A percentile compares a stretch with the other conserved stretches of the same genome.
Evolutionary conservation across 495 filamentous ascomycete species (phyloP).

Genomic region (Entonaema liquescens): DNA sequence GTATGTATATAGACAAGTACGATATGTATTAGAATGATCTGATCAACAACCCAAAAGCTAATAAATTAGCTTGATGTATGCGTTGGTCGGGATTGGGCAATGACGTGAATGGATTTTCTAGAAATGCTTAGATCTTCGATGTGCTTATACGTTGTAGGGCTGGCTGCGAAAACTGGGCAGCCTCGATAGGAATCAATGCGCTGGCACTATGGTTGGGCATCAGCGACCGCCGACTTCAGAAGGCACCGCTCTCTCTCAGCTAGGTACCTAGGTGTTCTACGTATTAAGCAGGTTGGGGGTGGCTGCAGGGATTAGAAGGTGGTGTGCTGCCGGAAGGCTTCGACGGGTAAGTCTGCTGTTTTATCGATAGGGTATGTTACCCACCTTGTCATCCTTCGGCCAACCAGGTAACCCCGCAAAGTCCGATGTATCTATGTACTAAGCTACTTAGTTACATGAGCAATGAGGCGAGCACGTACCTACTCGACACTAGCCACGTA

Average conservation of each 20-base stretch:
- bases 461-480: not conserved
- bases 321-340: slow-evolving; percentile 10
- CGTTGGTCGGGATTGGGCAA: slow-evolving; percentile 41
- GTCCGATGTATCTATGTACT: not conserved
- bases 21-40: slow-evolving; percentile 27
- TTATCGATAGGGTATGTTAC: slow-evolving; percentile 65
- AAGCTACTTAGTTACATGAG: too few species aligned
- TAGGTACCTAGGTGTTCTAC: not conserved
- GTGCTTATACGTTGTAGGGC: slow-evolving; percentile 41
- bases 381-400: not conserved
- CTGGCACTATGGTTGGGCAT: slow-evolving; percentile 51
- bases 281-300: slow-evolving; percentile 14
- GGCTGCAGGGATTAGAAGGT: slow-evolving; percentile 15
- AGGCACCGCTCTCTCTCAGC: not conserved
- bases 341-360: not conserved
- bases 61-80: slow-evolving; percentile 32
- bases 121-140: slow-evolving; percentile 41
- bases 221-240: slow-evolving; percentile 35
- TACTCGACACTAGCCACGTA: not conserved
- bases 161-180: slow-evolving; percentile 39
- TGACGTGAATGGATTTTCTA: slow-evolving; percentile 41
- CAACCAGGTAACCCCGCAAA: not conserved
- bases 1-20: not conserved
- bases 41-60: slow-evolving; percentile 30
- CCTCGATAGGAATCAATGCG: slow-evolving; percentile 43